Evolutionary conservation across 495 filamentous ascomycete species (phyloP).

Genomic region (Tuber aestivum): DNA sequence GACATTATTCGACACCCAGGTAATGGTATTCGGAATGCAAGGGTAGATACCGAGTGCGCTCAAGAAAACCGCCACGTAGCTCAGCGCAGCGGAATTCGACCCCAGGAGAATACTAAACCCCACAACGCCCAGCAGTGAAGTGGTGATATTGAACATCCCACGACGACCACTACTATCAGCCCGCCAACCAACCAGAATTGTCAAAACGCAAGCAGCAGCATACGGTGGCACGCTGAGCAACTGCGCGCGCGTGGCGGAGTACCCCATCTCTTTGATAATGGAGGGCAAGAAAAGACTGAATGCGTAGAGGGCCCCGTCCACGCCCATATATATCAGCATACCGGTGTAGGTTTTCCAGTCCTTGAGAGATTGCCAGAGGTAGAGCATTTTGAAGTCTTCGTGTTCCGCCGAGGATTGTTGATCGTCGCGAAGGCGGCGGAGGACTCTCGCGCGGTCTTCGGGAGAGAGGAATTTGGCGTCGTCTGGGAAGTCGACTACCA

Average conservation of each 20-base stretch:
- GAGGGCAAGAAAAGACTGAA: constrained; percentile 86
- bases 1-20: constrained; percentile 82
- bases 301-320: constrained; percentile 67
- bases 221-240: constrained; percentile 86
- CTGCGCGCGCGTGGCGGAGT: constrained; percentile 63
- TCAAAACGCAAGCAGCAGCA: constrained; percentile 70
- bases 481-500: constrained; percentile 86
- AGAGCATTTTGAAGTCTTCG: constrained; percentile 69
- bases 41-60: constrained; percentile 89
- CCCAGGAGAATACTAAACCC: constrained; percentile 77
- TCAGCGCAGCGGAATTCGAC: constrained; percentile 54
- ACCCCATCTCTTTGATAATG: constrained; percentile 73
- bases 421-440: constrained; percentile 66
- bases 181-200: constrained; percentile 66
- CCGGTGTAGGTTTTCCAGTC: constrained; percentile 86
- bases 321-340: constrained; percentile 74
- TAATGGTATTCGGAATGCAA: constrained; percentile 82
- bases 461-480: constrained; percentile 69
- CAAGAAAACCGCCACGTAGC: constrained; percentile 80
- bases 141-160: constrained; percentile 73
- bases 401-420: constrained; percentile 71
- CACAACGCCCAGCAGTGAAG: constrained; percentile 63
- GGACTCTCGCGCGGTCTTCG: constrained; percentile 65
- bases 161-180: constrained; percentile 73
- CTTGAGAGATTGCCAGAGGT: constrained; percentile 67